These are phyloP conservation scores for Linnemannia exigua DNA, from an alignment of 192 early-diverging fungal genomes.

Conservation along the genomic window DNA sequence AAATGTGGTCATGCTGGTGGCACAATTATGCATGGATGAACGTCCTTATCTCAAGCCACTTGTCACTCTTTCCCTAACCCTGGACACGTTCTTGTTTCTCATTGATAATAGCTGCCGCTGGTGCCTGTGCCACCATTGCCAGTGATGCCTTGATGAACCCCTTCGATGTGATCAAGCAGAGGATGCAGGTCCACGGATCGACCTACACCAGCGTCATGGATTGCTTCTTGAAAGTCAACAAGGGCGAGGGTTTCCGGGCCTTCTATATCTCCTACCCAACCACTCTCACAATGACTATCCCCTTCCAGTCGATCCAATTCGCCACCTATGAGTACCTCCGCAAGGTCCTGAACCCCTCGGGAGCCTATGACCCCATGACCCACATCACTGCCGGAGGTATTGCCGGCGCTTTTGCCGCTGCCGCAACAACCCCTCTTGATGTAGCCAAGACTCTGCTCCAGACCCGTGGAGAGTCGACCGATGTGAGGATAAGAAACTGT, in stretches of 20 bases:
- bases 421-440: conserved; percentile 94
- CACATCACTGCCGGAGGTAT: conserved; percentile 90
- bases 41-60: not conserved
- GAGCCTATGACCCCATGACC: conserved; percentile 86
- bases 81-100: not conserved
- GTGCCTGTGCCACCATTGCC: conserved; percentile 89
- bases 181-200: conserved; percentile 91
- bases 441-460: conserved; percentile 97
- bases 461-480: conserved; percentile 84
- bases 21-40: conserved; percentile 1
- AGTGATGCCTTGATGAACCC: conserved; percentile 96
- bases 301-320: conserved; percentile 96
- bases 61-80: not conserved
- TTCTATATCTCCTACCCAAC: conserved; percentile 97
- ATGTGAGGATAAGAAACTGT: conserved; percentile 77
- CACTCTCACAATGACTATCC: conserved; percentile 94
- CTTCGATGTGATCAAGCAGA: conserved; percentile 98
- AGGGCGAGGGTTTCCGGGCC: conserved; percentile 83
- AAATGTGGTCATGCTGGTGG: not conserved
- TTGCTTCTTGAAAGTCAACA: conserved; percentile 77
- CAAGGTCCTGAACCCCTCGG: conserved; percentile 84
- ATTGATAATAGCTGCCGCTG: conserved; percentile 76
- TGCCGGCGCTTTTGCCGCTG: conserved; percentile 90
- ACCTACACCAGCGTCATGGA: conserved; percentile 77
- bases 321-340: conserved; percentile 92